Base-by-base conservation (phyloP, 108 stramenopile genomes). In the Epithemia pelagica region DNA sequence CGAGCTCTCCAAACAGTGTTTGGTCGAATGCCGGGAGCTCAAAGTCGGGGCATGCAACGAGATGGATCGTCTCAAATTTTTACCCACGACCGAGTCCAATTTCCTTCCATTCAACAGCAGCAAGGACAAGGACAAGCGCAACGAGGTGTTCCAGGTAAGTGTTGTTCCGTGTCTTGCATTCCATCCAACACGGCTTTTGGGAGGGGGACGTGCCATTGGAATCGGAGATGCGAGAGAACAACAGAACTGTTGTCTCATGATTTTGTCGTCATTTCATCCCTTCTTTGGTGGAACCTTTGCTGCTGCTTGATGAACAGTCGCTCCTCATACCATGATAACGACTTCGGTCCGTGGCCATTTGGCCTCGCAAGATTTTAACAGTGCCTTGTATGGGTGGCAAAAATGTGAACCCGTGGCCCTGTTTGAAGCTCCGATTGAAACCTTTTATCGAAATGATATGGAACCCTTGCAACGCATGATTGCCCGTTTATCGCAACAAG, bases 271-370 rank as follows among this genome's bases (percentile, higher is more conserved):
- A n/a, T n/a, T n/a, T 46, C 37, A 46, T 46, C 37, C 5, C 37
- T 5, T 46, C 37, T 46, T 46, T 15, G 5, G 37, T 46, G n/a
- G n/a, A n/a, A n/a, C n/a, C n/a, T n/a, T n/a, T n/a, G n/a, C n/a
- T n/a, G n/a, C n/a, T n/a, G 37, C 37, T 46, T 46, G 37, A 46
- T 15, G 5, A 59, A 31, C 54, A 68, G 61, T 21, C 19, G 58
- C 59, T 30, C 77, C 82, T n/a, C 90, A 92, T 67, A 87, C 69
- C 30, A 95, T 95, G 94, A 87, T 92, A 61, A 90, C 85, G 22
- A 92, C 94, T 0, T 89, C 89, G 10, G 87, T 95, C 1, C 69
- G 89, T 19, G 94, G 94, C 8, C 94, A 95, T 70, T 79, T 95
- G 69, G 83, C 90, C 10, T 67, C 74, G 5, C 82, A 78, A n/a